Percentiles rank a stretch among this genome's conserved stretches.
Evolutionary conservation across 495 filamentous ascomycete species (phyloP).

Genomic region (Lineolata rhizophorae): DNA sequence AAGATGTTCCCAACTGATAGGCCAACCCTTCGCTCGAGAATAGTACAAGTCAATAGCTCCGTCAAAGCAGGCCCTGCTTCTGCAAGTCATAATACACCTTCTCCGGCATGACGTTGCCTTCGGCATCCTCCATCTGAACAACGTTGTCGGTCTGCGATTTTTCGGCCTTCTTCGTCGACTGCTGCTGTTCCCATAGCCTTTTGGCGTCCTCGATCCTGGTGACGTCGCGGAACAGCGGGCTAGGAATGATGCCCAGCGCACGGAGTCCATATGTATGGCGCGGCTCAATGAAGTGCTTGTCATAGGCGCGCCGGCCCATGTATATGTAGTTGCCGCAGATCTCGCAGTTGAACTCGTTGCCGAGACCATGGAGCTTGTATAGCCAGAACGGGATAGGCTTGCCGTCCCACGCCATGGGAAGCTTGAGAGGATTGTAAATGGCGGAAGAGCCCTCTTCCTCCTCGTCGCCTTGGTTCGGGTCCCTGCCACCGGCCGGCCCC

Average conservation of each 20-base stretch:
- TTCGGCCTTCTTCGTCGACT: constrained; percentile 62
- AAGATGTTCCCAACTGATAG: too few species aligned
- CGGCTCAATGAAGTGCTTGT: constrained; percentile 94
- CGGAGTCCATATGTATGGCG: constrained; percentile 82
- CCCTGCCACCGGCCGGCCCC: constrained; percentile 18
- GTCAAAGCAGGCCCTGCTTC: constrained; percentile 45
- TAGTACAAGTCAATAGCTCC: background rate
- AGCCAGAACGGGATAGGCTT: constrained; percentile 99
- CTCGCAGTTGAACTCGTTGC: constrained; percentile 87
- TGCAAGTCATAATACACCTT: constrained; percentile 82
- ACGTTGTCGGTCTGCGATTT: constrained; percentile 55
- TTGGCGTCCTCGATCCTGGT: constrained; percentile 75
- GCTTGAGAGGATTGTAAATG: constrained; percentile 89
- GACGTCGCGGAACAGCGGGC: constrained; percentile 82
- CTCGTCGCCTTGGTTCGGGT: constrained; percentile 24
- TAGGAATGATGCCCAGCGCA: constrained; percentile 82
- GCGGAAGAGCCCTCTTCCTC: constrained; percentile 52
- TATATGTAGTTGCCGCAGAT: constrained; percentile 97
- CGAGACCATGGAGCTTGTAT: constrained; percentile 87
- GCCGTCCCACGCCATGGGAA: constrained; percentile 91
- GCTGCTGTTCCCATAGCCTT: constrained; percentile 81
- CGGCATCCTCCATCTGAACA: constrained; percentile 93
- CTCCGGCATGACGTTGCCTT: constrained; percentile 96
- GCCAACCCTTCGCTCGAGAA: background rate
- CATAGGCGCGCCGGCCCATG: constrained; percentile 85